Evolutionary conservation across 495 filamentous ascomycete species (phyloP), one percentile per base, ranked within the genome.

Genomic region (Hyphodiscus hymeniophilus): DNA sequence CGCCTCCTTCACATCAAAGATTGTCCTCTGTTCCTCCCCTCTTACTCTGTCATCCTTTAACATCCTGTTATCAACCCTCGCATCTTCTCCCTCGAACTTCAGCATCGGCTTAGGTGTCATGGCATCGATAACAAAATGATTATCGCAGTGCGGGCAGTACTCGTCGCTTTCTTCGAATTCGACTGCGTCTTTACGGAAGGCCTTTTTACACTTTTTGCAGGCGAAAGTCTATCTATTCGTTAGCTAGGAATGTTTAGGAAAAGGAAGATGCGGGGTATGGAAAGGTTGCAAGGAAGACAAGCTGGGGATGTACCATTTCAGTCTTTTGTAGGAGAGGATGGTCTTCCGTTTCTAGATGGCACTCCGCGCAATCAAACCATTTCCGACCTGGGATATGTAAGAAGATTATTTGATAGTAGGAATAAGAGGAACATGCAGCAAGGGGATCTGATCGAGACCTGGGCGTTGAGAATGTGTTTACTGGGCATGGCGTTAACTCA

Each of bases 61-160:
- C 91, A 97, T 96, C 69, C 84, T 74, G 42, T 76, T 76, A 65
- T 98, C 86, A 54, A 84, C 72, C 21, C 92, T 74, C 2, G 78
- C 84, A 68, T 98, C 92, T 35, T 90, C 91, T 32, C 92, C 85
- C 64, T 97, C 92, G 22, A 97, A 75, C 45, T 87, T 73, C 43
- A 98, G 64, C 28, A 80, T 72, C 7, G 89, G 73, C 65, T 89
- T 85, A 8, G 92, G 86, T 17, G 82, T 85, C 47, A 83, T 60
- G 20, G 92, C 92, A 15, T 96, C 90, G 48, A 97, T 67, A 18
- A 97, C 84, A 61, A 89, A 98, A 66, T 97, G 92, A 65, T 98
- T 98, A 64, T 98, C 92, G 72, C 92, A 98, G 69, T 95, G 85
- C n/a, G 92, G 94, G 69, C 92, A 97, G 71, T 94, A 97, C 66